Evolutionary conservation across 495 filamentous ascomycete genomes (phyloP).

Genomic region (Friedmanniomyces endolithicus): DNA sequence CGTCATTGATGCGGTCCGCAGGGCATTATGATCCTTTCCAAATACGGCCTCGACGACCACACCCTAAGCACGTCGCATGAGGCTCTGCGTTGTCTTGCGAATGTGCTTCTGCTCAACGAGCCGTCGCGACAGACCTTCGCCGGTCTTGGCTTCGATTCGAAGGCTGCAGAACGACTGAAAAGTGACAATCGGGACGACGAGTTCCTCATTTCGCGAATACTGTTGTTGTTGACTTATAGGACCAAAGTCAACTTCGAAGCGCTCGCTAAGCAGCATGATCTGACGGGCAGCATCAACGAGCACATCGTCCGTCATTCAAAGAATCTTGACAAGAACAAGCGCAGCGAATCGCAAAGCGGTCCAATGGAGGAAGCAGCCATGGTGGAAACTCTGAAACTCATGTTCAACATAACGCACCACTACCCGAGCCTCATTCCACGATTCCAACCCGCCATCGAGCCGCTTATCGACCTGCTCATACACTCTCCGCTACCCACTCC

Average conservation of each 20-base stretch:
- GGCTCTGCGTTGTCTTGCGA: slow-evolving; percentile 77
- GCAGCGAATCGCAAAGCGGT: slow-evolving; percentile 27
- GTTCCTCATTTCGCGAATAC: slow-evolving; percentile 68
- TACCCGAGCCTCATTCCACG: slow-evolving; percentile 44
- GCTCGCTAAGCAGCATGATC: slow-evolving; percentile 55
- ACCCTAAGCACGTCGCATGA: slow-evolving; percentile 52
- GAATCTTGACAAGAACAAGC: background rate
- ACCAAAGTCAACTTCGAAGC: slow-evolving; percentile 55
- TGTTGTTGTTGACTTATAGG: slow-evolving; percentile 78
- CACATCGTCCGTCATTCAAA: slow-evolving; percentile 20
- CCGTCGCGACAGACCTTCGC: slow-evolving; percentile 69
- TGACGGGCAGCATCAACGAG: slow-evolving; percentile 57
- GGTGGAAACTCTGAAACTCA: slow-evolving; percentile 69
- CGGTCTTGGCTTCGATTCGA: slow-evolving; percentile 59
- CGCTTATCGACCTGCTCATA: slow-evolving; percentile 59
- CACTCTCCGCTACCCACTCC: slow-evolving; percentile 42
- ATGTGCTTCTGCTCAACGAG: slow-evolving; percentile 61
- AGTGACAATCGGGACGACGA: slow-evolving; percentile 74
- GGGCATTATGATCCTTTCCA: slow-evolving; percentile 63
- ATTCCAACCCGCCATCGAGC: slow-evolving; percentile 56
- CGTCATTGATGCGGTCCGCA: slow-evolving; percentile 24
- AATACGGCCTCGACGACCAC: slow-evolving; percentile 50
- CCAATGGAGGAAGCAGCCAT: slow-evolving; percentile 71
- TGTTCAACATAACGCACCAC: slow-evolving; percentile 76
- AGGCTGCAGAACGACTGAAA: slow-evolving; percentile 60